Evolutionary conservation across 805 yeast species (phyloP).

Genomic region (Lipomyces sp.): DNA sequence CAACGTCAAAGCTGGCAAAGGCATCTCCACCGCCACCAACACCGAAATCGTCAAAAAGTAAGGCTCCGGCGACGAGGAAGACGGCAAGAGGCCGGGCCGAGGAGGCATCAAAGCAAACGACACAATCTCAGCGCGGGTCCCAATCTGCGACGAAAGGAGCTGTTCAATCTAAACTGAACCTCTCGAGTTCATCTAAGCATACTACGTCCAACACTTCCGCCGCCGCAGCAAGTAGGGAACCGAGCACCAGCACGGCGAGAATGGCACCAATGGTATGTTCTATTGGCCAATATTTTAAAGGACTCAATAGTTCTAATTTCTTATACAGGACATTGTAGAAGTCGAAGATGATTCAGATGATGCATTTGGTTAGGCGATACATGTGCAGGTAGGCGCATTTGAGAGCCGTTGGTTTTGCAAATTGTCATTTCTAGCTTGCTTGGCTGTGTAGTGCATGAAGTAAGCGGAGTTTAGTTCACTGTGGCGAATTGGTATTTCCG

Average conservation of each 20-base stretch:
- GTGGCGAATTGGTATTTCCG: too few species aligned
- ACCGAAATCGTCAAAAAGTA: not conserved
- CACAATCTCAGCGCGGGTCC: not conserved
- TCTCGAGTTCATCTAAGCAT: not conserved
- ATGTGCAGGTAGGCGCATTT: too few species aligned
- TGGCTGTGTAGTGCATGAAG: too few species aligned
- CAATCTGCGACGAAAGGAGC: not conserved
- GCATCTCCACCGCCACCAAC: not conserved
- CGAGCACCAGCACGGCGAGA: not conserved
- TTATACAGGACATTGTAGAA: not conserved
- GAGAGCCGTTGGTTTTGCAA: not conserved
- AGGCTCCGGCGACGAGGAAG: not conserved
- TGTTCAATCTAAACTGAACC: not conserved
- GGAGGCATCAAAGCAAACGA: not conserved
- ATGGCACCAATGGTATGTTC: not conserved
- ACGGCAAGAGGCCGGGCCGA: not conserved
- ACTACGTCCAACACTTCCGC: not conserved
- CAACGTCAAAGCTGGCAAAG: not conserved
- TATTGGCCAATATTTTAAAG: not conserved
- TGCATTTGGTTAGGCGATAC: not conserved
- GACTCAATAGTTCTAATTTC: not conserved
- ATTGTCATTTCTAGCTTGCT: not conserved
- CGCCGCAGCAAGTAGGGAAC: not conserved
- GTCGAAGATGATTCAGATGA: not conserved
- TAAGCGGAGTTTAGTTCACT: too few species aligned